phyloP scores from a whole-genome alignment of 1,139 yeast species.

The Debaryomyces subglobosus region DNA sequence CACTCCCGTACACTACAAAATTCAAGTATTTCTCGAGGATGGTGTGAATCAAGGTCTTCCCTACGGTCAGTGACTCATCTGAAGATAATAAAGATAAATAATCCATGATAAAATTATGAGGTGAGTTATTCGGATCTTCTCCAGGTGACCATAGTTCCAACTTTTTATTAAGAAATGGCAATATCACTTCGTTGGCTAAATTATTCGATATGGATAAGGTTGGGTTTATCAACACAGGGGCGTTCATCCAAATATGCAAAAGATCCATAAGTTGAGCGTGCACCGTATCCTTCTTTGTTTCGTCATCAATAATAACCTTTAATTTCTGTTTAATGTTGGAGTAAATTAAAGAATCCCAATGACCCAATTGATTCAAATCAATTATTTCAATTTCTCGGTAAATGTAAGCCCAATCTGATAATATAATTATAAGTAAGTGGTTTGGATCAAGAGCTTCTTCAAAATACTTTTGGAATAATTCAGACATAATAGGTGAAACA shows the following conservation, averaged over 20 bases:
- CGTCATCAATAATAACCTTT: constrained; percentile 1
- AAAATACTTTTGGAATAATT: constrained; percentile 15
- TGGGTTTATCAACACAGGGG: constrained; percentile 19
- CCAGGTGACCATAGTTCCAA: constrained; percentile 21
- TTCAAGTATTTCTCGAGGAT: constrained; percentile 16
- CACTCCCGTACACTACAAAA: constrained; percentile 15
- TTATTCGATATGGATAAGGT: constrained; percentile 17
- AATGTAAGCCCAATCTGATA: constrained; percentile 20
- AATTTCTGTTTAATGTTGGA: constrained; percentile 6
- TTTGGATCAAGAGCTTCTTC: constrained; percentile 3
- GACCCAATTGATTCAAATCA: neutral
- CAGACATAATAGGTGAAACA: constrained; percentile 7
- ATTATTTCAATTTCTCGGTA: constrained; percentile 16
- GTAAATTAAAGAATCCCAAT: constrained; percentile 13
- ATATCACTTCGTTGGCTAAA: constrained; percentile 19
- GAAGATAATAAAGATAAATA: constrained; percentile 20
- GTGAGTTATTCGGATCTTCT: constrained; percentile 7
- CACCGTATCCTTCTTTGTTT: constrained; percentile 7
- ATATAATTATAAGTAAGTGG: constrained; percentile 10
- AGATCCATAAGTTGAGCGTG: constrained; percentile 15
- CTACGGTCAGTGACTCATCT: constrained; percentile 16
- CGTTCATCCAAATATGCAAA: constrained; percentile 18
- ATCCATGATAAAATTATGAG: constrained; percentile 18
- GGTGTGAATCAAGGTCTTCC: constrained; percentile 14
- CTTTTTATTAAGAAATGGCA: constrained; percentile 19